Evolutionary conservation across 2,329 filamentous ascomycete genomes (phyloP).

Genomic region (Penicillium sp.): DNA sequence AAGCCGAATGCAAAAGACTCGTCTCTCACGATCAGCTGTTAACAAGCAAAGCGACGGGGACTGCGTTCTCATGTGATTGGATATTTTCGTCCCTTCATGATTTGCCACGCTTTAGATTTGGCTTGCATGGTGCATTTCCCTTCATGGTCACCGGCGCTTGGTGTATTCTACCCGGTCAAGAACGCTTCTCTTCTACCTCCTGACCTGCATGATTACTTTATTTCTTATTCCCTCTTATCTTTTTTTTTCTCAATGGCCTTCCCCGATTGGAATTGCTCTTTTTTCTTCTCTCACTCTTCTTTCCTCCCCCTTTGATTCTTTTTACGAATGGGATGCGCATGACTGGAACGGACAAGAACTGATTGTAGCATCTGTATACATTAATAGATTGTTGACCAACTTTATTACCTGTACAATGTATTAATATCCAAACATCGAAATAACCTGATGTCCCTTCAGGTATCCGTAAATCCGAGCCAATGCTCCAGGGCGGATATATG

Average conservation of each 20-base stretch:
- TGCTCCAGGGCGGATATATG: not conserved
- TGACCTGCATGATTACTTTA: slow-evolving; percentile 12
- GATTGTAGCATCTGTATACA: slow-evolving; percentile 7
- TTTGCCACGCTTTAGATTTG: not conserved
- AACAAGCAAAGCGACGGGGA: slow-evolving; percentile 87
- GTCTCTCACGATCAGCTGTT: slow-evolving; percentile 78
- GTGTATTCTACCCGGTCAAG: slow-evolving; percentile 4
- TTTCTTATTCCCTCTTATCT: not conserved
- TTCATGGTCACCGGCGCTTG: slow-evolving; percentile 16
- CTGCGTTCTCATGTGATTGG: slow-evolving; percentile 54
- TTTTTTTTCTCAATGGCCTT: not conserved
- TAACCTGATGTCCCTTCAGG: not conserved
- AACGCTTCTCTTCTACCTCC: not conserved
- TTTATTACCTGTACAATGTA: not conserved
- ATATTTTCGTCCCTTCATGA: not conserved
- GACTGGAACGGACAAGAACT: slow-evolving; percentile 11
- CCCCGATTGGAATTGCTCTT: not conserved
- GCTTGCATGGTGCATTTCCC: slow-evolving; percentile 8
- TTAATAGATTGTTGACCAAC: slow-evolving; percentile 10
- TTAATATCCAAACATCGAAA: not conserved
- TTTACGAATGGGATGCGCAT: slow-evolving; percentile 7
- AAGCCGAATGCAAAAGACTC: slow-evolving; percentile 67
- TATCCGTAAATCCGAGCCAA: slow-evolving; percentile 9
- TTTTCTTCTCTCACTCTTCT: not conserved
- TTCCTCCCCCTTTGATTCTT: not conserved